Conservation (phyloP, 805 yeast genomes). For the Monosporozyma aquatica region DNA sequence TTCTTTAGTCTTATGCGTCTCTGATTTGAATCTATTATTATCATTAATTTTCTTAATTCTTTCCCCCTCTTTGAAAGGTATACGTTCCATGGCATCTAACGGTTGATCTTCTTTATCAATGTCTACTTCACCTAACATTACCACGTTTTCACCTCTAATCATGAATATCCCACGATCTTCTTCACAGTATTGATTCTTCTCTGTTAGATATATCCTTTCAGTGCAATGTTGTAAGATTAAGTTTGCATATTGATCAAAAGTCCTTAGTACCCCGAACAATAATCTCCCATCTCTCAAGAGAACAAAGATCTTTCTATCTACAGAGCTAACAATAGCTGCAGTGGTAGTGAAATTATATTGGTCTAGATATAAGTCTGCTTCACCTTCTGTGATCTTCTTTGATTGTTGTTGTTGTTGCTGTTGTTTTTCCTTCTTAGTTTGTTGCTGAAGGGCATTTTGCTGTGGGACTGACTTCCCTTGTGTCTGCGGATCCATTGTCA, state of each 20-base stretch:
- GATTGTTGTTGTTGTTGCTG: too few species aligned
- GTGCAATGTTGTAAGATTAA: conserved; percentile 84
- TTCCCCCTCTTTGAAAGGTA: conserved; percentile 57
- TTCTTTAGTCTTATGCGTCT: conserved; percentile 39
- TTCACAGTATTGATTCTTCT: conserved; percentile 57
- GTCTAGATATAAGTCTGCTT: conserved; percentile 57
- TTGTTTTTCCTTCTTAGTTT: conserved; percentile 4
- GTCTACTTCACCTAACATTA: conserved; percentile 87
- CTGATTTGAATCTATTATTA: conserved; percentile 32
- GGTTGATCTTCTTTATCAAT: conserved; percentile 76
- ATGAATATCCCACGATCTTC: conserved; percentile 69
- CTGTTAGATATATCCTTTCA: conserved; percentile 68
- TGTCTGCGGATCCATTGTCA: too few species aligned
- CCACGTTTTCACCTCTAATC: conserved; percentile 93
- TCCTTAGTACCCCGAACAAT: conserved; percentile 80
- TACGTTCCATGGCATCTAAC: conserved; percentile 44
- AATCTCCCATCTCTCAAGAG: conserved; percentile 83
- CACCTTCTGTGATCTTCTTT: conserved; percentile 33
- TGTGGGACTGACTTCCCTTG: too few species aligned
- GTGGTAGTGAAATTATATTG: conserved; percentile 81
- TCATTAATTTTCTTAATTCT: conserved; percentile 29
- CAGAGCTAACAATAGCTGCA: conserved; percentile 83
- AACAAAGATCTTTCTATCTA: conserved; percentile 73
- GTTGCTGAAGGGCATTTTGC: conserved; percentile 1
- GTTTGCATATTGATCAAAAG: conserved; percentile 92